Evolutionary conservation across 768 basidiomycete species (phyloP).

Genomic region (Suillus paluster): DNA sequence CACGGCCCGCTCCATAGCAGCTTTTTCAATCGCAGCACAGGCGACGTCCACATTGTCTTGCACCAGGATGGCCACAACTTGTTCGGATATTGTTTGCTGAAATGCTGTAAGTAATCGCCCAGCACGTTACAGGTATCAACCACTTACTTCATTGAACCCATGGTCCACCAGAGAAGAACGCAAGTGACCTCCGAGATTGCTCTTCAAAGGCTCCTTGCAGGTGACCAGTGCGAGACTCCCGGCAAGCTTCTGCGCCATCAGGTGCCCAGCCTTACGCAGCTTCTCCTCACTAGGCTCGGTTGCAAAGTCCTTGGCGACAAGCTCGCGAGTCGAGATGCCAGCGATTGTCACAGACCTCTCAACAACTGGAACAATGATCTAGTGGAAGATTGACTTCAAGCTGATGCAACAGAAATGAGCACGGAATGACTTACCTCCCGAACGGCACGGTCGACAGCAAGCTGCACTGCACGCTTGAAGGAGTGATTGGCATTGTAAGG

Average conservation of each 20-base stretch:
- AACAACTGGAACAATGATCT: constrained; percentile 97
- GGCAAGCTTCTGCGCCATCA: constrained; percentile 97
- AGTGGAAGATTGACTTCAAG: constrained; percentile 10
- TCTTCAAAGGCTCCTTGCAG: constrained; percentile 95
- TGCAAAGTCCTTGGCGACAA: constrained; percentile 95
- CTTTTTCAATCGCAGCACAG: constrained; percentile 93
- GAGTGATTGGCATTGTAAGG: constrained; percentile 76
- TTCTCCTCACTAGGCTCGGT: constrained; percentile 91
- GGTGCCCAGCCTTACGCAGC: constrained; percentile 87
- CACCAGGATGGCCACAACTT: constrained; percentile 77
- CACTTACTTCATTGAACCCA: constrained; percentile 82
- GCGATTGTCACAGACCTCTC: constrained; percentile 98
- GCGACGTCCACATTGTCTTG: constrained; percentile 93
- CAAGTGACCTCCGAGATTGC: constrained; percentile 87
- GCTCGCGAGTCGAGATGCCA: constrained; percentile 94
- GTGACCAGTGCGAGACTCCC: constrained; percentile 96
- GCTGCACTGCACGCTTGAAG: constrained; percentile 89
- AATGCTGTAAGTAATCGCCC: constrained; percentile 14
- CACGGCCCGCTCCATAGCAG: constrained; percentile 95
- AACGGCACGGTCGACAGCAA: constrained; percentile 92
- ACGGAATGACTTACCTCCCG: constrained; percentile 68
- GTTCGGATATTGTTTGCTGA: constrained; percentile 78
- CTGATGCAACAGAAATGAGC: background rate
- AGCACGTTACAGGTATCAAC: constrained; percentile 10
- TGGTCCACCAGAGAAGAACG: constrained; percentile 83